Conservation (phyloP, 768 basidiomycete species). For the Naematelia aurantialba region DNA sequence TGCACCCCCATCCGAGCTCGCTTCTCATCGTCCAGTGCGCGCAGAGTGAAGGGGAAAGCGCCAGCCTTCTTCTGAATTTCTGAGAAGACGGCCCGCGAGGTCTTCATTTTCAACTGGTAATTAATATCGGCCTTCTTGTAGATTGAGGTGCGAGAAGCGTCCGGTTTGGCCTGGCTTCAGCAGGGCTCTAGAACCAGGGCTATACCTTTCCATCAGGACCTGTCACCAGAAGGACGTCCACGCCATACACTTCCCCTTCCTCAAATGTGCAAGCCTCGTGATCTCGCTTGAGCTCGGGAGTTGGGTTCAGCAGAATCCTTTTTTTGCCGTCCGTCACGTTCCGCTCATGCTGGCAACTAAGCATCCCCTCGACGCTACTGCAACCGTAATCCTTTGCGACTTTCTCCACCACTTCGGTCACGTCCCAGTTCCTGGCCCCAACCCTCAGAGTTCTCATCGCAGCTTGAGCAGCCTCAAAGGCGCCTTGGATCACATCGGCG, state of each 20-base stretch:
- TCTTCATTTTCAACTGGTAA: constrained; percentile 97
- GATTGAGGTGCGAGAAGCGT: constrained; percentile 85
- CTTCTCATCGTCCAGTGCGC: constrained; percentile 91
- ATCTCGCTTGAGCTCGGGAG: constrained; percentile 75
- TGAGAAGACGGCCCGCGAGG: constrained; percentile 89
- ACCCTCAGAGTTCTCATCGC: constrained; percentile 87
- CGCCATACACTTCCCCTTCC: constrained; percentile 91
- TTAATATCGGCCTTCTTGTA: constrained; percentile 80
- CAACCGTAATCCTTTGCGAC: constrained; percentile 64
- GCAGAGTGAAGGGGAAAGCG: constrained; percentile 95
- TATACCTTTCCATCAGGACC: constrained; percentile 75
- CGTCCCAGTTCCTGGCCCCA: constrained; percentile 90
- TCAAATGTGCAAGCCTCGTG: constrained; percentile 80
- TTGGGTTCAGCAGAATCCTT: constrained; percentile 85
- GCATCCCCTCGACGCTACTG: constrained; percentile 96
- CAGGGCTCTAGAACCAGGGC: constrained; percentile 20
- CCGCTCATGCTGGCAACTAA: constrained; percentile 90
- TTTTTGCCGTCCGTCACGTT: constrained; percentile 96
- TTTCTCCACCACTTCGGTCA: constrained; percentile 78
- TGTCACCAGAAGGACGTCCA: constrained; percentile 71
- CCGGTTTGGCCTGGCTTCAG: constrained; percentile 70
- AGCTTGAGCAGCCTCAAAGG: constrained; percentile 85
- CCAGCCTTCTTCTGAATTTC: constrained; percentile 98
- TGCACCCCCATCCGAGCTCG: constrained; percentile 88
- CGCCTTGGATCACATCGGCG: constrained; percentile 90